These are phyloP conservation scores for Trametes polyzona DNA, from an alignment of 1,284 basidiomycete species.

Conservation along the genomic window DNA sequence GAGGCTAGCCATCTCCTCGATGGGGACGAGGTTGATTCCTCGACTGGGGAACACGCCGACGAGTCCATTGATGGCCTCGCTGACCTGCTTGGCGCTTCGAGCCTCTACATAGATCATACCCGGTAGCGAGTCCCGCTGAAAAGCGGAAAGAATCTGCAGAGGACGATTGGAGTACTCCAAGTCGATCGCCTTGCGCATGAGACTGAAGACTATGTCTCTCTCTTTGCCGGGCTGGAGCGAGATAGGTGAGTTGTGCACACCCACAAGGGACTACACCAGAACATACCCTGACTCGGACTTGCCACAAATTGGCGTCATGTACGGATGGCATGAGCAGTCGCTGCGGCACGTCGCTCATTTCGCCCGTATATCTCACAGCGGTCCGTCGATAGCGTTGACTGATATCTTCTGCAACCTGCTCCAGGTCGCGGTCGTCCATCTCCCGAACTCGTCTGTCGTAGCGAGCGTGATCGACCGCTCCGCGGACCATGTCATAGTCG, in stretches of 20 bases:
- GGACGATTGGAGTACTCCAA: conserved; percentile 78
- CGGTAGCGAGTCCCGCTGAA: conserved; percentile 93
- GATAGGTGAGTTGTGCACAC: too few species aligned
- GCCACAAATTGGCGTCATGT: conserved; percentile 95
- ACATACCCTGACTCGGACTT: conserved; percentile 88
- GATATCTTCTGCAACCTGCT: conserved; percentile 85
- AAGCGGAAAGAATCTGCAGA: conserved; percentile 88
- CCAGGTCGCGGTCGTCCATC: conserved; percentile 83
- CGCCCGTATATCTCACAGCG: conserved; percentile 79
- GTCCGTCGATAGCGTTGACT: conserved; percentile 80
- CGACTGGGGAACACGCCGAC: conserved; percentile 89
- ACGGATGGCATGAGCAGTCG: conserved; percentile 97
- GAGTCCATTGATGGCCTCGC: conserved; percentile 85
- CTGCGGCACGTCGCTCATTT: conserved; percentile 94
- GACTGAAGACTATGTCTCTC: conserved; percentile 89
- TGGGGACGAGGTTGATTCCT: conserved; percentile 87
- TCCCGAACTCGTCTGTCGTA: conserved; percentile 80
- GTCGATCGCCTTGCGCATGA: conserved; percentile 92
- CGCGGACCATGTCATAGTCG: conserved; percentile 67
- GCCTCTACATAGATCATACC: conserved; percentile 98
- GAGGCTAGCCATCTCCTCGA: conserved; percentile 98
- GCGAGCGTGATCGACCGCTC: conserved; percentile 73
- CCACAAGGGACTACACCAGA: not conserved
- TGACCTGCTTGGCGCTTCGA: conserved; percentile 85
- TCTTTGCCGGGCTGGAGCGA: conserved; percentile 81